Evolutionary conservation across 768 basidiomycete species (phyloP).

Genomic region (Lactarius sanguifluus): DNA sequence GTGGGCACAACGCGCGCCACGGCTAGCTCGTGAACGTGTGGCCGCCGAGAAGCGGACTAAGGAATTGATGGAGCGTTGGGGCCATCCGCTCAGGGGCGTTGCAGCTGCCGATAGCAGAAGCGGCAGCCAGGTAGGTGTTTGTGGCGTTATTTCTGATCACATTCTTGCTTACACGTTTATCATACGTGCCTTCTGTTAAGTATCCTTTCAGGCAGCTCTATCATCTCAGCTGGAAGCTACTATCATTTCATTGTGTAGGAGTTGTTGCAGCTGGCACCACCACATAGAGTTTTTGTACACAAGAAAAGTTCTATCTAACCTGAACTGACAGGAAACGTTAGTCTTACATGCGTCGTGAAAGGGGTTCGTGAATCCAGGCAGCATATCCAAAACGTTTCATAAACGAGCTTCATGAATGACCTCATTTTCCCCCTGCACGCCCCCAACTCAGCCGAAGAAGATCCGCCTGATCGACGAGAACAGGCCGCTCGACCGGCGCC

Average conservation of each 20-base stretch:
- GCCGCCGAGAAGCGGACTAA: constrained; percentile 17
- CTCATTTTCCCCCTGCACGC: background rate
- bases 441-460: background rate
- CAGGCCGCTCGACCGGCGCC: constrained; percentile 7
- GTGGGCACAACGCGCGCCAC: constrained; percentile 28
- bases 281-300: background rate
- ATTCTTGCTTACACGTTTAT: background rate
- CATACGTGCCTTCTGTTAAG: background rate
- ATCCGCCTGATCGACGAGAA: constrained; percentile 21
- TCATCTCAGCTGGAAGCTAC: background rate
- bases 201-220: background rate
- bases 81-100: constrained; percentile 23
- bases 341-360: background rate
- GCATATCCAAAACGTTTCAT: background rate
- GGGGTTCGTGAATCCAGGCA: background rate
- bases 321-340: background rate
- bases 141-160: background rate
- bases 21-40: constrained; percentile 22
- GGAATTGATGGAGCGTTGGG: constrained; percentile 21
- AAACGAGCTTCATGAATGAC: background rate
- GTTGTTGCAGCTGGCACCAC: background rate
- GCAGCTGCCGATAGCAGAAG: background rate
- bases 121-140: background rate
- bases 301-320: background rate
- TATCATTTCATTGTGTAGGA: background rate